Percentiles rank a stretch among this genome's conserved stretches.
Conservation (phyloP, 2,329 filamentous ascomycete genomes). For the Pseudogymnoascus sp. region DNA sequence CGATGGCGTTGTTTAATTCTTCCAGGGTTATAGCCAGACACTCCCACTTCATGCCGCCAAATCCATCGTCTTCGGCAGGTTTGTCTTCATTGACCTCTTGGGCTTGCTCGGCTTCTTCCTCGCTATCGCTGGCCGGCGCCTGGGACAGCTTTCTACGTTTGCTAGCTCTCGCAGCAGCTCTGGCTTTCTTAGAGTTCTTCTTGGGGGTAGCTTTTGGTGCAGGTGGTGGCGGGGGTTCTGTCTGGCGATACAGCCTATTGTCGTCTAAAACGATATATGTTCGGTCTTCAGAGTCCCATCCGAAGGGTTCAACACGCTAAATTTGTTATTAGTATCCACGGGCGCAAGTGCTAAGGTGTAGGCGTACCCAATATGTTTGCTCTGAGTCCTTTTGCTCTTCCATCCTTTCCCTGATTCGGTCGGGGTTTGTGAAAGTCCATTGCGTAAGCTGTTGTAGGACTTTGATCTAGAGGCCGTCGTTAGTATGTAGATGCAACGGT, state of each 20-base stretch:
- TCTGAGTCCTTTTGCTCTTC: conserved; percentile 73
- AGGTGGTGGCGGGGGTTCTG: conserved; percentile 62
- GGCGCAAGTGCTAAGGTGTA: neutral
- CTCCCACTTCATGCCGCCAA: conserved; percentile 80
- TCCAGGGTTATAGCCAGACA: conserved; percentile 76
- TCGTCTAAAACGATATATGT: conserved; percentile 90
- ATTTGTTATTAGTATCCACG: neutral
- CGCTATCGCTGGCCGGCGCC: conserved; percentile 31
- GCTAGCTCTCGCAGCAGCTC: conserved; percentile 56
- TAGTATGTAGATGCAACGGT: neutral
- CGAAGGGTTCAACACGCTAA: conserved; percentile 71
- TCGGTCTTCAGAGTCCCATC: conserved; percentile 82
- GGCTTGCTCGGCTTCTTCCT: conserved; percentile 35
- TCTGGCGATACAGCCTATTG: conserved; percentile 82
- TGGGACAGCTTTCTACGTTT: conserved; percentile 62
- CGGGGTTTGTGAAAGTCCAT: conserved; percentile 82
- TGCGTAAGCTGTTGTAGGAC: conserved; percentile 83
- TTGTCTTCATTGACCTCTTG: conserved; percentile 27
- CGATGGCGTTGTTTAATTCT: conserved; percentile 68
- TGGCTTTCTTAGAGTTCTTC: conserved; percentile 59
- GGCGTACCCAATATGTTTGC: conserved; percentile 73
- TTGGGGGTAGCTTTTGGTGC: conserved; percentile 52
- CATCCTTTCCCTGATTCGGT: conserved; percentile 81
- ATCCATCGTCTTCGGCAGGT: conserved; percentile 48
- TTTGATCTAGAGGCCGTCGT: conserved; percentile 43